Base-by-base conservation (phyloP, 495 filamentous ascomycete species). In the Trichoderma orchidacearum region DNA sequence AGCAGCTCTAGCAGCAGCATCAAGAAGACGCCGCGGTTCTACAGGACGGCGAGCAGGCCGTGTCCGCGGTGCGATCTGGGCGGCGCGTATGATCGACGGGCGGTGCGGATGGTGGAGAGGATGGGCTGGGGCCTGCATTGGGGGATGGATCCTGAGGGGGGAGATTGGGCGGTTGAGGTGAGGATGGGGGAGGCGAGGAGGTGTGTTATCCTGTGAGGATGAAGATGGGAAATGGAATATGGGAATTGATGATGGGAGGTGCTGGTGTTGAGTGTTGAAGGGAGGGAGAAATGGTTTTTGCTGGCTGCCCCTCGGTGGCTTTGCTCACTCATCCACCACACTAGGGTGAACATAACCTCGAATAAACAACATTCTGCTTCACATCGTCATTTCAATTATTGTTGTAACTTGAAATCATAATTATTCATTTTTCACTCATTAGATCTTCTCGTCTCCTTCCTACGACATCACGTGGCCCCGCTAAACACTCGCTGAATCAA, bases 21-120 rank as follows among this genome's bases (percentile, higher is more conserved):
- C 29, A 25, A 21, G 30, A 13, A 35, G n/a, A 30, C 35, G 21
- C 54, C 32, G 54, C 48, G 13, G 1, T 34, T 55, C 17, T 55
- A 35, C 31, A 55, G 15, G 53, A 55, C 53, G 17, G 27, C 3
- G 18, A 55, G 30, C 6, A 53, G 61, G 31, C 35, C 51, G 50
- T 70, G 68, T 55, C 69, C 69, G 0, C 38, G 41, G 21, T 68
- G 66, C 23, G 61, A 69, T 13, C 53, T 63, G 30, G 36, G 48
- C 0, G 68, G 64, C 0, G 11, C 7, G 17, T 75, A 75, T 56
- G 72, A 77, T 34, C 55, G 56, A 5, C 69, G 75, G 59, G 38
- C 54, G 38, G 30, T 68, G 7, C 61, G 71, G 41, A 66, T 73
- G 64, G 60, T 75, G 12, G 31, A 57, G 30, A 48, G 59, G 32